Conservation (phyloP, 495 filamentous ascomycete genomes). For the Lasiosphaeria hispida region DNA sequence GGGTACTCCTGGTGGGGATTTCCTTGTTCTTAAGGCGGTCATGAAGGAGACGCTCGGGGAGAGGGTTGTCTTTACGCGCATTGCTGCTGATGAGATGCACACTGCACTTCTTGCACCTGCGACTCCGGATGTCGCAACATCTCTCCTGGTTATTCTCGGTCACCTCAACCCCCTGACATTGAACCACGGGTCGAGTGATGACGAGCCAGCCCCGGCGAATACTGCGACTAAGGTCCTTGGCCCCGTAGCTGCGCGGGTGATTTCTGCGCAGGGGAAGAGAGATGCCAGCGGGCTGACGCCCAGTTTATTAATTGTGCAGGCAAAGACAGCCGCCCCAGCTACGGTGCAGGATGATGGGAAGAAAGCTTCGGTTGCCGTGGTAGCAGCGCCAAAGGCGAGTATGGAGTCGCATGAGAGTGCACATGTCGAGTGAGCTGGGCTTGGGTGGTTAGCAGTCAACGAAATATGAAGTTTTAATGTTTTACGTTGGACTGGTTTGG, state of each 20-base stretch:
- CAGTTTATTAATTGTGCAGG: conserved; percentile 72
- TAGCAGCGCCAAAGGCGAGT: too few relatives aligned
- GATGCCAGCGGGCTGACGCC: conserved; percentile 44
- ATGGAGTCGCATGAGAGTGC: too few relatives aligned
- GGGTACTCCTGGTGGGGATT: conserved; percentile 3
- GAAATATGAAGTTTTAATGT: too few relatives aligned
- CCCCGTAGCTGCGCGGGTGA: conserved; percentile 52
- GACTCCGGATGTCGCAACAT: not conserved
- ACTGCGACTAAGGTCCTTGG: conserved; percentile 59
- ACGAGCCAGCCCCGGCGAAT: conserved; percentile 24
- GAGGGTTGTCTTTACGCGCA: not conserved
- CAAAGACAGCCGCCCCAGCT: conserved; percentile 30
- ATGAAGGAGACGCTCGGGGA: conserved; percentile 2
- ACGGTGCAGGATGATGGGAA: too few relatives aligned
- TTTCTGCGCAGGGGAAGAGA: conserved; percentile 51
- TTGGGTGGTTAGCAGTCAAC: too few relatives aligned
- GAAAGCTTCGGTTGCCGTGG: too few relatives aligned
- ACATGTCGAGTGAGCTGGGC: too few relatives aligned
- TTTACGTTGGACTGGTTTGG: too few relatives aligned
- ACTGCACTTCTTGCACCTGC: not conserved
- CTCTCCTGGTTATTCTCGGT: conserved; percentile 7
- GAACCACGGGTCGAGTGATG: not conserved
- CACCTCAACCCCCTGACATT: not conserved
- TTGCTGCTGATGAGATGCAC: not conserved
- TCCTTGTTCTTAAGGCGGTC: conserved; percentile 13